These are phyloP conservation scores for Epichloe amarillans DNA, from an alignment of 2,329 filamentous ascomycete genomes.

Conservation along the genomic window DNA sequence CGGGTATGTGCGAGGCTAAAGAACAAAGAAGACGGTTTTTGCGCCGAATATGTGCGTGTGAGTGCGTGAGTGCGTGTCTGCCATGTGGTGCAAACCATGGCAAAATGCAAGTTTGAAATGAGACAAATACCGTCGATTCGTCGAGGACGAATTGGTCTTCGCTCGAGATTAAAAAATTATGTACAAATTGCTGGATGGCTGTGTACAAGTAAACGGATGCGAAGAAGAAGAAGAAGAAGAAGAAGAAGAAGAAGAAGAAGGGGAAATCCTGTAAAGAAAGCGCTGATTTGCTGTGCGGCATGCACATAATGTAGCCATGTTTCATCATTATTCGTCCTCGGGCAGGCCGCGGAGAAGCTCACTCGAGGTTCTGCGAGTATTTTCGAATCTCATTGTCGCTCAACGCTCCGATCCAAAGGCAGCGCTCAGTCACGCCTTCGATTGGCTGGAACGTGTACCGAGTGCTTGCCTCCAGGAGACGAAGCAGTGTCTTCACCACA, in stretches of 20 bases:
- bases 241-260: too few relatives aligned
- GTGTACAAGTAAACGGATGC: too few relatives aligned
- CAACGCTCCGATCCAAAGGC: constrained; percentile 73
- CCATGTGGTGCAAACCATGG: background rate
- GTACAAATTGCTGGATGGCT: too few relatives aligned
- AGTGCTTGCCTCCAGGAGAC: constrained; percentile 67
- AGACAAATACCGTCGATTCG: background rate
- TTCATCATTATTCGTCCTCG: too few relatives aligned
- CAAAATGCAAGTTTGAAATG: background rate
- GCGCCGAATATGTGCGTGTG: background rate
- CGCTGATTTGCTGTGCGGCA: background rate
- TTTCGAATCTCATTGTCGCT: constrained; percentile 59
- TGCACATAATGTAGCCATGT: background rate
- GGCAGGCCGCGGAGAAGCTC: too few relatives aligned
- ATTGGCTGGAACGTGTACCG: constrained; percentile 62
- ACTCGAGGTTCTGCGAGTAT: constrained; percentile 37
- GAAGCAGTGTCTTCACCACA: constrained; percentile 66
- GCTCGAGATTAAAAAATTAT: background rate
- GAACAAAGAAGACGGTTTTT: background rate
- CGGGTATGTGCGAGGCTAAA: background rate
- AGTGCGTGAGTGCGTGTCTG: background rate
- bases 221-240: too few relatives aligned
- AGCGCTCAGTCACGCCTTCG: constrained; percentile 64
- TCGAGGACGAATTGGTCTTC: background rate
- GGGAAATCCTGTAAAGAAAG: too few relatives aligned